These are phyloP conservation scores for Backusella australiensis DNA, from an alignment of 192 early-diverging fungal genomes.

Conservation along the genomic window DNA sequence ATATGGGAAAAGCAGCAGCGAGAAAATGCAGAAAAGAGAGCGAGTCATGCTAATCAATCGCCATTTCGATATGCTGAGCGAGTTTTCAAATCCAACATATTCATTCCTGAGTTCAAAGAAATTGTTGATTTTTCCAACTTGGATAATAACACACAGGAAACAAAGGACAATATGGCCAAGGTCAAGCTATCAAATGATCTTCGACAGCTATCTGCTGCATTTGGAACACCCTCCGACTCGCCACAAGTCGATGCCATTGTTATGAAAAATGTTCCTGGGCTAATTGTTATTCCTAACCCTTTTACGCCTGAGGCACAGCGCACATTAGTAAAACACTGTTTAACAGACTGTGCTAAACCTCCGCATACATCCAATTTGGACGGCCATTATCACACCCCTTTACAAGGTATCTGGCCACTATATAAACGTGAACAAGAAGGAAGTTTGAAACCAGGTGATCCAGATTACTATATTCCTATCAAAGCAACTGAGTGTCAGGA, in stretches of 20 bases:
- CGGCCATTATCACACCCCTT: slow-evolving; percentile 73
- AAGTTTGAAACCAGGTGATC: slow-evolving; percentile 18
- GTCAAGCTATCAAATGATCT: background rate
- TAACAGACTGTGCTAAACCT: slow-evolving; percentile 67
- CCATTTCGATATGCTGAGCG: background rate
- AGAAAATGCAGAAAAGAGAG: slow-evolving; percentile 6
- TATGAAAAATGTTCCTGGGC: slow-evolving; percentile 41
- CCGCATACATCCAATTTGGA: slow-evolving; percentile 90
- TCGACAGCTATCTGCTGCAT: background rate
- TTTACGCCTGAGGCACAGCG: slow-evolving; percentile 72
- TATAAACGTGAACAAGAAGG: slow-evolving; percentile 39
- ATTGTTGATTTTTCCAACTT: background rate
- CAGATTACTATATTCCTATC: slow-evolving; percentile 24
- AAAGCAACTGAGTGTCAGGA: slow-evolving; percentile 36
- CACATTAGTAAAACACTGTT: slow-evolving; percentile 62
- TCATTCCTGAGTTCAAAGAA: background rate
- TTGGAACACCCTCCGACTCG: background rate
- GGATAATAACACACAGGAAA: background rate
- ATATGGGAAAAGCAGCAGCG: slow-evolving; percentile 12
- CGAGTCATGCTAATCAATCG: background rate
- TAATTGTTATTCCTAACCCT: slow-evolving; percentile 77
- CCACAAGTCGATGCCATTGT: background rate
- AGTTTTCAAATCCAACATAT: background rate
- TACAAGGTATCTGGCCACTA: slow-evolving; percentile 58
- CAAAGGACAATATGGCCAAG: background rate